Conservation (phyloP, 768 basidiomycete species). For the Amyloporia xantha region DNA sequence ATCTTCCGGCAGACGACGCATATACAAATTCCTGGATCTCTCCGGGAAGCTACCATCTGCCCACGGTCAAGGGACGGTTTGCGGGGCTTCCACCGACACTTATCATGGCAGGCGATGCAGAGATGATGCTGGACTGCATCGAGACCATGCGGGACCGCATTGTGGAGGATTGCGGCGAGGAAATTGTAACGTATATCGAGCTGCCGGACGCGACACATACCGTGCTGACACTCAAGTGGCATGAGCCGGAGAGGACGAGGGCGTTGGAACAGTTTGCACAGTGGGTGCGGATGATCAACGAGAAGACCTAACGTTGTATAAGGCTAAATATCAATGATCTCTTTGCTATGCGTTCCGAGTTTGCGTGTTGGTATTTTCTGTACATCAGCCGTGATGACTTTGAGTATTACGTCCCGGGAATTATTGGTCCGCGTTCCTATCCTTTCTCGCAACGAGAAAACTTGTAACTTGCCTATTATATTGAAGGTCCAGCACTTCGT, state of each 20-base stretch:
- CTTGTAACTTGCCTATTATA: too few relatives aligned
- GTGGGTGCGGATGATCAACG: not conserved
- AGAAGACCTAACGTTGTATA: too few relatives aligned
- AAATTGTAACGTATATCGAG: conserved; percentile 4
- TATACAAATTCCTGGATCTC: conserved; percentile 50
- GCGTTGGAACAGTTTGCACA: not conserved
- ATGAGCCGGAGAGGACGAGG: conserved; percentile 7
- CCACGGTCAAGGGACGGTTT: conserved; percentile 35
- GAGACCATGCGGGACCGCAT: conserved; percentile 20
- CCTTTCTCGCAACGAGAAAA: too few relatives aligned
- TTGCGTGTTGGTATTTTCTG: too few relatives aligned
- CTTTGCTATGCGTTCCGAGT: too few relatives aligned
- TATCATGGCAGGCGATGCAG: conserved; percentile 50
- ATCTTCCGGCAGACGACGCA: conserved; percentile 40
- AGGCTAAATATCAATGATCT: too few relatives aligned
- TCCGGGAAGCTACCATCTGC: conserved; percentile 36
- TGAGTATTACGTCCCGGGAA: too few relatives aligned
- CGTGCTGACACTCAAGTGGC: not conserved
- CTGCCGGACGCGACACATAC: conserved; percentile 5
- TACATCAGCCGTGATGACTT: too few relatives aligned
- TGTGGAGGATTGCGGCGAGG: conserved; percentile 16
- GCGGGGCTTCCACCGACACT: conserved; percentile 55
- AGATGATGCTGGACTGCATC: conserved; percentile 41
- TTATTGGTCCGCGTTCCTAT: too few relatives aligned
- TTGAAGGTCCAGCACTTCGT: too few relatives aligned